These are phyloP conservation scores for Sindora glabra DNA, from an alignment of 306 rosid genomes.

Conservation along the genomic window DNA sequence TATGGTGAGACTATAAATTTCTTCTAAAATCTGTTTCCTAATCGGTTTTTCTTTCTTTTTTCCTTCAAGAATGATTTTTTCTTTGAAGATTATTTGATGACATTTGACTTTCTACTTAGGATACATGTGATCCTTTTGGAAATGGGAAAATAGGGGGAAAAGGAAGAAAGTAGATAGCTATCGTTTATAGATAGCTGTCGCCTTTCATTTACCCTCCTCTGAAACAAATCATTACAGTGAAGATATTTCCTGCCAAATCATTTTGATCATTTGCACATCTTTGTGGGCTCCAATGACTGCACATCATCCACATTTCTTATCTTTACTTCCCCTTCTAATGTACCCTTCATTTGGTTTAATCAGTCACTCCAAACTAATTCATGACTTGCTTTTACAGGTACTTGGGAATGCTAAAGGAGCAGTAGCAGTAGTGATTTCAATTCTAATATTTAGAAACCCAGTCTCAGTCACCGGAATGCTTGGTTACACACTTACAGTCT, in stretches of 20 bases:
- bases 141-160: too few species aligned
- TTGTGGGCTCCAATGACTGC: too few species aligned
- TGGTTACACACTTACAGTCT: constrained; percentile 85
- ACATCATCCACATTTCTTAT: not conserved
- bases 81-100: too few species aligned
- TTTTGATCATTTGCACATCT: too few species aligned
- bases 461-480: constrained; percentile 98
- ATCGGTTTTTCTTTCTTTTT: not conserved
- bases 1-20: not conserved
- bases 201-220: too few species aligned
- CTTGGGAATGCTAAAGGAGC: constrained; percentile 99
- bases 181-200: too few species aligned
- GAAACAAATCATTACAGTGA: too few species aligned
- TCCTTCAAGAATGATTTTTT: not conserved
- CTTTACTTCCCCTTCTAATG: not conserved
- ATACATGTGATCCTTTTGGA: too few species aligned
- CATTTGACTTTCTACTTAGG: too few species aligned
- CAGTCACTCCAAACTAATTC: constrained; percentile 2
- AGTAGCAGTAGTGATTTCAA: constrained; percentile 96
- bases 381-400: constrained; percentile 49
- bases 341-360: not conserved
- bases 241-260: too few species aligned
- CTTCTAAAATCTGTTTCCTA: not conserved
- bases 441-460: constrained; percentile 87
- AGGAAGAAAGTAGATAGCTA: too few species aligned